Evolutionary conservation across 2,329 filamentous ascomycete genomes (phyloP).

Genomic region (Aspergillus brunneoviolaceus): DNA sequence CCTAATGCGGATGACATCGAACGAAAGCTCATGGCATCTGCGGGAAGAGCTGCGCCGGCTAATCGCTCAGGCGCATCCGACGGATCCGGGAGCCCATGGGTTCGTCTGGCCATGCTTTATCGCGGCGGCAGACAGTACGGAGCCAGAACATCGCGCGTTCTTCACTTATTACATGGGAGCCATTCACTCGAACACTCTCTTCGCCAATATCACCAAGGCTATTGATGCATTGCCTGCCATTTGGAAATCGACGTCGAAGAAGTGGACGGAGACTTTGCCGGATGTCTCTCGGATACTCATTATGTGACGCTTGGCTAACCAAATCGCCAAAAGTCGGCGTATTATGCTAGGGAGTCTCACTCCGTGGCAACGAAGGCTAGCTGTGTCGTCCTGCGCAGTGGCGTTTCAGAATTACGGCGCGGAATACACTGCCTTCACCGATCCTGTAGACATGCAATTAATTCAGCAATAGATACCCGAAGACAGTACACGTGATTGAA

Average conservation of each 20-base stretch:
- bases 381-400: no score
- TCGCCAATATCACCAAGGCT: conserved; percentile 41
- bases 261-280: conserved; percentile 21
- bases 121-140: conserved; percentile 40
- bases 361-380: no score
- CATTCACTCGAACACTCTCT: conserved; percentile 35
- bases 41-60: conserved; percentile 35
- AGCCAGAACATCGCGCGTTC: conserved; percentile 37
- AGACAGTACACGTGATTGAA: no score
- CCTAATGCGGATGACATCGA: conserved; percentile 16
- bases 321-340: background rate
- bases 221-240: conserved; percentile 35
- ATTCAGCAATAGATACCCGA: no score
- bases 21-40: conserved; percentile 16
- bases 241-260: conserved; percentile 27
- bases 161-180: conserved; percentile 33
- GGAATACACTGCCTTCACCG: no score
- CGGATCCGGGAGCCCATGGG: conserved; percentile 36
- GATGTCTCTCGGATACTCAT: conserved; percentile 15
- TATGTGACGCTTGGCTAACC: conserved; percentile 9
- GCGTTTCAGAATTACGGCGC: no score
- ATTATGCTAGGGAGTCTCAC: background rate
- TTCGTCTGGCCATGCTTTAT: conserved; percentile 47
- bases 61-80: conserved; percentile 27
- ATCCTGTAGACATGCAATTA: no score